These are phyloP conservation scores for Ascochyta clinopodiicola DNA, from an alignment of 2,329 filamentous ascomycete species.

Conservation along the genomic window DNA sequence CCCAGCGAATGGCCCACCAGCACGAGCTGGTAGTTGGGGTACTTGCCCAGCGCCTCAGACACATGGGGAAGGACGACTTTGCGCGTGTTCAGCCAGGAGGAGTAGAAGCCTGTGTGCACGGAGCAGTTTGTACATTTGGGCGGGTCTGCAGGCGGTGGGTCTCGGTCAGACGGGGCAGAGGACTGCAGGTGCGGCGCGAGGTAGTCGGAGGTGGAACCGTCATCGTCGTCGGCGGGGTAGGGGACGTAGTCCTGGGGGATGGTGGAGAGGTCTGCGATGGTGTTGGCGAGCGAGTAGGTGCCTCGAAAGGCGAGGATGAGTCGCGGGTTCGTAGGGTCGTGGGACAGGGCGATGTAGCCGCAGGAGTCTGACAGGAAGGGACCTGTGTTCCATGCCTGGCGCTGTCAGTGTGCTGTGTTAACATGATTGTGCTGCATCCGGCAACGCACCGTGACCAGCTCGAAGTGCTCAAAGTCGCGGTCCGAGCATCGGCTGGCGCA, in stretches of 20 bases:
- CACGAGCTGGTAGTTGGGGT: conserved; percentile 76
- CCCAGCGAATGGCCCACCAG: conserved; percentile 92
- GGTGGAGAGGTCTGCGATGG: conserved; percentile 87
- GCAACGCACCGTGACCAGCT: conserved; percentile 67
- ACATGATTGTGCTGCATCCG: neutral
- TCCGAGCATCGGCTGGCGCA: conserved; percentile 86
- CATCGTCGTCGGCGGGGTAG: conserved; percentile 68
- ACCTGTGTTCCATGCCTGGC: conserved; percentile 85
- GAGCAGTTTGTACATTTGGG: conserved; percentile 82
- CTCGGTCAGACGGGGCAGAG: conserved; percentile 13
- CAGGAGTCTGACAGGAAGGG: conserved; percentile 86
- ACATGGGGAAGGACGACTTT: conserved; percentile 72
- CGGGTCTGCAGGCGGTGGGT: conserved; percentile 41
- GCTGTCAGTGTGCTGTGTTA: conserved; percentile 12
- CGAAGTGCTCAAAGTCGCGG: conserved; percentile 78
- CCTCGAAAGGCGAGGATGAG: conserved; percentile 91
- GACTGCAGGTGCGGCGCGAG: conserved; percentile 24
- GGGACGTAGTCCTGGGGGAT: conserved; percentile 89
- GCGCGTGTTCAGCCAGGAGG: conserved; percentile 81
- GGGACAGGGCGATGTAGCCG: conserved; percentile 91
- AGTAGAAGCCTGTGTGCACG: conserved; percentile 88
- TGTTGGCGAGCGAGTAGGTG: conserved; percentile 92
- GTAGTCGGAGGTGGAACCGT: conserved; percentile 43
- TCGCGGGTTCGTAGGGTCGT: conserved; percentile 63
- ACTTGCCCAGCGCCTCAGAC: conserved; percentile 61